Conservation (phyloP, 129 eudicot species). For the Helichrysum umbraculigerum region DNA sequence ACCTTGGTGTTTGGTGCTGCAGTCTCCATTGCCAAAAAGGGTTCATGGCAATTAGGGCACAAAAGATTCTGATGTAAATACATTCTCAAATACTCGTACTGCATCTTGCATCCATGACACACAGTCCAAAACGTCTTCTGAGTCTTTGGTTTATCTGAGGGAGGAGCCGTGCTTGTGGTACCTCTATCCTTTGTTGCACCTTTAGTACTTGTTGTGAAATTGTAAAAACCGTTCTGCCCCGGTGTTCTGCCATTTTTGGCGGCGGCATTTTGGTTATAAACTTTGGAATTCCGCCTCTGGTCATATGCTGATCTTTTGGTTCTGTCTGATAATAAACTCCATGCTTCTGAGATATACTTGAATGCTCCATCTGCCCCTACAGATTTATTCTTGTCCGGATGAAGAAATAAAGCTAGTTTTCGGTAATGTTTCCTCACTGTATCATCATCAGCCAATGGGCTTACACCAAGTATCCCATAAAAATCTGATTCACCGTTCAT, state of each 20-base stretch:
- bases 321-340: slow-evolving; percentile 78
- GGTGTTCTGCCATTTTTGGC: slow-evolving; percentile 31
- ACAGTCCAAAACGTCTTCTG: slow-evolving; percentile 78
- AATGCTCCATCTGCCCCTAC: slow-evolving; percentile 95
- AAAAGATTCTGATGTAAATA: slow-evolving; percentile 74
- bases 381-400: slow-evolving; percentile 87
- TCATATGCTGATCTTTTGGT: slow-evolving; percentile 61
- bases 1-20: slow-evolving; percentile 55
- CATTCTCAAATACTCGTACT: slow-evolving; percentile 78
- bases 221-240: slow-evolving; percentile 58
- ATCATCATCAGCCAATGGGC: slow-evolving; percentile 69
- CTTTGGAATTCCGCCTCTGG: slow-evolving; percentile 34
- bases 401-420: slow-evolving; percentile 76
- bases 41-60: slow-evolving; percentile 81
- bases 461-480: slow-evolving; percentile 76
- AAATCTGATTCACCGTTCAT: slow-evolving; percentile 66
- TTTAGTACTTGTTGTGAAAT: slow-evolving; percentile 52
- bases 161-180: slow-evolving; percentile 22
- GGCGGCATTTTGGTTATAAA: slow-evolving; percentile 20
- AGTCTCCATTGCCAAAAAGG: slow-evolving; percentile 72
- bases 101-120: slow-evolving; percentile 83
- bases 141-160: slow-evolving; percentile 29
- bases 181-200: slow-evolving; percentile 35
- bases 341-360: slow-evolving; percentile 72
- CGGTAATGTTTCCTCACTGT: slow-evolving; percentile 63